Evolutionary conservation across 768 basidiomycete genomes (phyloP), one percentile per base, ranked within the genome.

Genomic region (Russula ochroleuca): DNA sequence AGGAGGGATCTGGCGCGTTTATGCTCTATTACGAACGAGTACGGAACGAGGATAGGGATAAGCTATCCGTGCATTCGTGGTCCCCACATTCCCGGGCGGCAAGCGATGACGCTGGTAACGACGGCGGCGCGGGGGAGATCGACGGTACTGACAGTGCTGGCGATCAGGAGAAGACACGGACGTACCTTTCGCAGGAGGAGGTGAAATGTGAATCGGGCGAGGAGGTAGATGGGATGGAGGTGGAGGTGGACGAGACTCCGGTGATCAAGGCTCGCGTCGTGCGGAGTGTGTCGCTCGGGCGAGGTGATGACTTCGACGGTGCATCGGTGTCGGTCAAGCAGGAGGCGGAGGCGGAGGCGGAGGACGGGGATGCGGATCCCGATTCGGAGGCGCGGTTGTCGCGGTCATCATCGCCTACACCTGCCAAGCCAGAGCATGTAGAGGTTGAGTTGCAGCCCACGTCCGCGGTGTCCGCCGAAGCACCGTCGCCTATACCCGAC

Each of bases 11-110:
- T n/a, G 90, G 84, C 65, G 81, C 79, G 19, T 96, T 98, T 74
- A 92, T 99, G 90, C 80, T 98, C 43, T 98, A 92, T 71, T 99
- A 98, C 70, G 96, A 99, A 78, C 82, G 85, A 50, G 78, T 87
- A 23, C 43, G 41, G 23, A 40, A 52, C 31, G 57, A 51, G 13
- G 57, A 61, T 5, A 45, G 14, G 15, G 57, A 61, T 5, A 45
- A n/a, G 15, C 14, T 8, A 10, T 8, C 51, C 5, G 15, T 28
- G 17, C 28, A 33, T 10, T 21, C 33, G 17, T 25, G 51, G 35
- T 53, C 33, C 8, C 5, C 40, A 13, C 51, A 38, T 17, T 19
- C 28, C 6, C 25, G 31, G 9, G 11, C 45, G 45, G 9, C 45
- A 2, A 47, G n/a, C 66, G 81, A 80, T 4, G n/a, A 31, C 4